Conservation (phyloP, 2,329 filamentous ascomycete genomes). For the Aspergillus amoenus region DNA sequence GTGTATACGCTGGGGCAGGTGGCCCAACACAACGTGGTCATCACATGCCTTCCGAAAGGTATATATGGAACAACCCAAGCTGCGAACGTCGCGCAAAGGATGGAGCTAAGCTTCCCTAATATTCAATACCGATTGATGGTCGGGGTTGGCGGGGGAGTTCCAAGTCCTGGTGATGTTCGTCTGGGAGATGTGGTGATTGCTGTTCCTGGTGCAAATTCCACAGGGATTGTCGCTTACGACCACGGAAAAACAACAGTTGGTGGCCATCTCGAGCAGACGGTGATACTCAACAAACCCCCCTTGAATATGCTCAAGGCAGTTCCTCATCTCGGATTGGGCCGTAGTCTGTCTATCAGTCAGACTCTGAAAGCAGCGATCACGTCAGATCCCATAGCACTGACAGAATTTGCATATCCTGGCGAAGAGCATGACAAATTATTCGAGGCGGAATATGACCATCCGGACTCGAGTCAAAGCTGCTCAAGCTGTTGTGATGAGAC, state of each 20-base stretch:
- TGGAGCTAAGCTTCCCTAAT: constrained; percentile 17
- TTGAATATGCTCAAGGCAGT: not conserved
- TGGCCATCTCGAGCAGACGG: not conserved
- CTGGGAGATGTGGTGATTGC: not conserved
- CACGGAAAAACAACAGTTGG: not conserved
- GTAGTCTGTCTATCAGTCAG: not conserved
- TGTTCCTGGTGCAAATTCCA: not conserved
- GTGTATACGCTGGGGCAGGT: not conserved
- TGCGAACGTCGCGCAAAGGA: not conserved
- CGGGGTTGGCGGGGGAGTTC: constrained; percentile 24
- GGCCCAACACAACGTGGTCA: not conserved
- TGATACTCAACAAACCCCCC: not conserved
- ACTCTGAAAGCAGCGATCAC: too few species aligned
- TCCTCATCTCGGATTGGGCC: not conserved
- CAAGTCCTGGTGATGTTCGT: constrained; percentile 2
- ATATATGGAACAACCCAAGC: not conserved
- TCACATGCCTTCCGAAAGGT: not conserved
- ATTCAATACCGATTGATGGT: constrained; percentile 23
- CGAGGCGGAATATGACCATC: not conserved
- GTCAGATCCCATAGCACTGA: too few species aligned
- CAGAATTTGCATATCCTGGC: not conserved
- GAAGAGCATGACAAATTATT: not conserved
- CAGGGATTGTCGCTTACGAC: not conserved
- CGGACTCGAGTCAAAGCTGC: not conserved
- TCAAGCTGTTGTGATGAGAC: too few species aligned